Evolutionary conservation across 371 early-diverging fungal species (phyloP).

Genomic region (Massospora cicadina): DNA sequence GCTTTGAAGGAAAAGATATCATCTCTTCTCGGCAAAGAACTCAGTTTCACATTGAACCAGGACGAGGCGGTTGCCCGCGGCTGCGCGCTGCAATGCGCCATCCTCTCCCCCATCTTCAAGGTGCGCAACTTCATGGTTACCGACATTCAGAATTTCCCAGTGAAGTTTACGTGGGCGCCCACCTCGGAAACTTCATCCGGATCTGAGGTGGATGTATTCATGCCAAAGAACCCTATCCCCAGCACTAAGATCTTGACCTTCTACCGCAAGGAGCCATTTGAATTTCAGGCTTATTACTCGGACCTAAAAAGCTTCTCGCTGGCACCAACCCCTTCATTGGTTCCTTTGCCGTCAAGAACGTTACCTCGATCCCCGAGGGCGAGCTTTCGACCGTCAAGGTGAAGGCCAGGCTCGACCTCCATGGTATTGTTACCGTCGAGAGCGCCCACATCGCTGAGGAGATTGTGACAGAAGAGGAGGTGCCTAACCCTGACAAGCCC

Average conservation of each 20-base stretch:
- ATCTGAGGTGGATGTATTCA: slow-evolving; percentile 51
- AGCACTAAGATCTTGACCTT: slow-evolving; percentile 77
- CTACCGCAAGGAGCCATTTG: slow-evolving; percentile 60
- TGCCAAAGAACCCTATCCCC: slow-evolving; percentile 52
- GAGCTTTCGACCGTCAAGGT: slow-evolving; percentile 59
- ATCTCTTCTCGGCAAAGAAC: slow-evolving; percentile 65
- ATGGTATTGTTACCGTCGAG: slow-evolving; percentile 51
- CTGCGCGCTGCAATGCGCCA: slow-evolving; percentile 92
- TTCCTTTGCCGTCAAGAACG: slow-evolving; percentile 39
- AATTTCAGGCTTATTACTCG: slow-evolving; percentile 55
- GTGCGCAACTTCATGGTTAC: slow-evolving; percentile 87
- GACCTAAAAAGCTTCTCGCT: slow-evolving; percentile 38
- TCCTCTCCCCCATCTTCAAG: slow-evolving; percentile 92
- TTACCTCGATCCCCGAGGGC: slow-evolving; percentile 23
- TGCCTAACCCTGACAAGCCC: slow-evolving; percentile 11
- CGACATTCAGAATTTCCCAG: slow-evolving; percentile 68
- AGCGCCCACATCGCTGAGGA: slow-evolving; percentile 82
- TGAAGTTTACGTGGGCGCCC: slow-evolving; percentile 51
- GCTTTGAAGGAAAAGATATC: slow-evolving; percentile 74
- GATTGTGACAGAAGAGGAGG: slow-evolving; percentile 43
- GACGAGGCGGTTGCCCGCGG: slow-evolving; percentile 95
- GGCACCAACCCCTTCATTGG: slow-evolving; percentile 56
- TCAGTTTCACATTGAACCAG: slow-evolving; percentile 87
- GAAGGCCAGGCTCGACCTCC: slow-evolving; percentile 41
- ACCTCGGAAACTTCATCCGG: slow-evolving; percentile 38